Percentiles rank a stretch among this genome's conserved stretches.
Conservation (phyloP, 2,329 filamentous ascomycete genomes). For the Lecanosticta acicola region DNA sequence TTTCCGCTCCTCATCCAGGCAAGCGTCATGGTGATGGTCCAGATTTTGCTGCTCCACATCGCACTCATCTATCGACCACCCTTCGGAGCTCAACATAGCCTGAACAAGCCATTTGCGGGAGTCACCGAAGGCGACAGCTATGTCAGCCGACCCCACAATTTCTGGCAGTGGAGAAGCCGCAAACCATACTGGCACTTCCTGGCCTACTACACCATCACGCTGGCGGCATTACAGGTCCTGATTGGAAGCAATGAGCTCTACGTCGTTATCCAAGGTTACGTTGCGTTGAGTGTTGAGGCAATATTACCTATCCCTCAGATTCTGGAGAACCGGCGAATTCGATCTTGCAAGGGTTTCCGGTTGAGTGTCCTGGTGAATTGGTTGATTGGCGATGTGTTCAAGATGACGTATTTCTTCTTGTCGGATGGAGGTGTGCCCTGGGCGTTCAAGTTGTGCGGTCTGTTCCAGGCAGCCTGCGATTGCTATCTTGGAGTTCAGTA, state of each 20-base stretch:
- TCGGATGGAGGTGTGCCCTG: slow-evolving; percentile 63
- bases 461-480: slow-evolving; percentile 77
- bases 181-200: slow-evolving; percentile 78
- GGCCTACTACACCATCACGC: slow-evolving; percentile 57
- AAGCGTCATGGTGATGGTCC: slow-evolving; percentile 54
- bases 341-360: slow-evolving; percentile 72
- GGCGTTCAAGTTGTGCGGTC: slow-evolving; percentile 75
- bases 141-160: slow-evolving; percentile 61
- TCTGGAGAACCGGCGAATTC: slow-evolving; percentile 60
- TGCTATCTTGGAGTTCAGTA: slow-evolving; percentile 69
- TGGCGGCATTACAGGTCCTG: slow-evolving; percentile 62
- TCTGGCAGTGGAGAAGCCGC: slow-evolving; percentile 75
- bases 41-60: slow-evolving; percentile 55
- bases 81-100: slow-evolving; percentile 32
- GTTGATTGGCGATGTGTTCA: slow-evolving; percentile 76
- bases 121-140: slow-evolving; percentile 36
- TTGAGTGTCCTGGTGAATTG: slow-evolving; percentile 70
- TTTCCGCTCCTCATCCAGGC: slow-evolving; percentile 55
- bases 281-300: slow-evolving; percentile 74
- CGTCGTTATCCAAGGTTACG: slow-evolving; percentile 61
- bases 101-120: slow-evolving; percentile 57
- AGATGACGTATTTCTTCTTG: slow-evolving; percentile 72
- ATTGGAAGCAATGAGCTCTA: slow-evolving; percentile 57
- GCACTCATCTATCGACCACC: slow-evolving; percentile 52
- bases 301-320: slow-evolving; percentile 78